Evolutionary conservation across 169 alveolate genomes (phyloP).

Genomic region (Plasmodium gallinaceum): DNA sequence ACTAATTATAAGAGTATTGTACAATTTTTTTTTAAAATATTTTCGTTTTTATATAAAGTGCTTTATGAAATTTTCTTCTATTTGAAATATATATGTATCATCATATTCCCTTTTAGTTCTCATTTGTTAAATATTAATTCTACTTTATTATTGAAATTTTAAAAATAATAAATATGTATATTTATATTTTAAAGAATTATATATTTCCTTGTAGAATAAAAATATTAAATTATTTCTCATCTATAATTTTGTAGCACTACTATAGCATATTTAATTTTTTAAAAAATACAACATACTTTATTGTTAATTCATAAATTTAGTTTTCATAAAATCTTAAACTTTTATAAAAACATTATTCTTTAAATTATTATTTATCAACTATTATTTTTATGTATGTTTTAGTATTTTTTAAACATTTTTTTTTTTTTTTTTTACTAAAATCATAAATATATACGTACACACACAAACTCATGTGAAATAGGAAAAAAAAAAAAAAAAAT

Average conservation of each 20-base stretch:
- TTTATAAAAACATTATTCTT: background rate
- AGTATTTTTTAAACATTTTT: too few relatives aligned
- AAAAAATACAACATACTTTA: slow-evolving; percentile 24
- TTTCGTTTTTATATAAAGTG: too few relatives aligned
- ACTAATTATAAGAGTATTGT: too few relatives aligned
- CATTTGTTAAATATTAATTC: too few relatives aligned
- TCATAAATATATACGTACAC: background rate
- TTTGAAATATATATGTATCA: too few relatives aligned
- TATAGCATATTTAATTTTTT: slow-evolving; percentile 29
- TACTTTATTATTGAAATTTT: too few relatives aligned
- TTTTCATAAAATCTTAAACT: background rate
- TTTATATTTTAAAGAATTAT: background rate
- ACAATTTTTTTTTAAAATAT: too few relatives aligned
- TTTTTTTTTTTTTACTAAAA: background rate
- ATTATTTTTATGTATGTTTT: background rate
- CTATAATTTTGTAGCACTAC: slow-evolving; percentile 30
- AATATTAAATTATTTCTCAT: background rate
- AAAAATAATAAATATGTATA: background rate
- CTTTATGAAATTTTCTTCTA: too few relatives aligned
- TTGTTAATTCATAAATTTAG: background rate
- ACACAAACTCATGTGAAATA: background rate
- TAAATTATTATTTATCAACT: background rate
- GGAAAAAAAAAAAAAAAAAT: background rate
- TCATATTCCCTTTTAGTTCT: too few relatives aligned
- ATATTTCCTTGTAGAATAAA: background rate